Evolutionary conservation across 2,329 filamentous ascomycete species (phyloP).

Genomic region (Atkinsonella texensis): DNA sequence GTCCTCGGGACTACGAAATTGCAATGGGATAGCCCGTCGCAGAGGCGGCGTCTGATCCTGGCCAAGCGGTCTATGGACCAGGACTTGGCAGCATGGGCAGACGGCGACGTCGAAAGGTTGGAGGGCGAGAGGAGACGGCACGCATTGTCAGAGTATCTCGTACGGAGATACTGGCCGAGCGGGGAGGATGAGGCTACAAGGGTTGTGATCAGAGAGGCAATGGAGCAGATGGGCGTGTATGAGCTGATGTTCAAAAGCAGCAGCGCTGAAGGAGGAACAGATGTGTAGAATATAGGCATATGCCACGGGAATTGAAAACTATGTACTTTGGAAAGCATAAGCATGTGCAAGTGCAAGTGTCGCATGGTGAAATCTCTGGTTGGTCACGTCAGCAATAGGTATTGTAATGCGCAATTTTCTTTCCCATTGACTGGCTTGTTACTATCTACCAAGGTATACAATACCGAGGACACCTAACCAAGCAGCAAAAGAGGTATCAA

Average conservation of each 20-base stretch:
- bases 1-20: slow-evolving; percentile 32
- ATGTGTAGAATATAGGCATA: background rate
- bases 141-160: slow-evolving; percentile 31
- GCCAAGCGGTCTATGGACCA: slow-evolving; percentile 31
- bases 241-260: slow-evolving; percentile 15
- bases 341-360: background rate
- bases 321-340: background rate
- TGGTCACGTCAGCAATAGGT: too few relatives aligned
- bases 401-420: too few relatives aligned
- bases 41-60: slow-evolving; percentile 28
- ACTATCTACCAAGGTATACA: too few relatives aligned
- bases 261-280: background rate
- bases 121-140: slow-evolving; percentile 23
- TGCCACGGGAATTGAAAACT: background rate
- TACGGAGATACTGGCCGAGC: slow-evolving; percentile 24
- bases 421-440: too few relatives aligned
- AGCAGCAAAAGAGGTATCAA: background rate
- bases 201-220: slow-evolving; percentile 17
- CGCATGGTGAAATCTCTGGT: too few relatives aligned
- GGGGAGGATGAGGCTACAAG: slow-evolving; percentile 13
- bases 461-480: too few relatives aligned
- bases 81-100: slow-evolving; percentile 18
- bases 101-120: slow-evolving; percentile 22
- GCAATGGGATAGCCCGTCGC: slow-evolving; percentile 27
- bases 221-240: slow-evolving; percentile 32